Evolutionary conservation across 2,329 filamentous ascomycete genomes (phyloP).

Genomic region (Botrytis fragariae): DNA sequence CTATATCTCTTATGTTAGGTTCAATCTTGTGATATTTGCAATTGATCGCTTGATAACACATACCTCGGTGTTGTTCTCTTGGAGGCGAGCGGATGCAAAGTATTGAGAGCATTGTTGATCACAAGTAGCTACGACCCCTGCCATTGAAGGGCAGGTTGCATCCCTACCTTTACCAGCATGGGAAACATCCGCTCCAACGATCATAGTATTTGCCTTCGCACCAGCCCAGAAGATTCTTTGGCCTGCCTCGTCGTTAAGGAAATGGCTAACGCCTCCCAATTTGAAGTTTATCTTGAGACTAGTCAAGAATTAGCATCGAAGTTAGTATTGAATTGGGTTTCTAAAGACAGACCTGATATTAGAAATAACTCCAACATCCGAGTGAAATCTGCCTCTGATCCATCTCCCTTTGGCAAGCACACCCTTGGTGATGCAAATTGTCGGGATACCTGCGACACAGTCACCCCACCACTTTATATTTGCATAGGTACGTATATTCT

Average conservation of each 20-base stretch:
- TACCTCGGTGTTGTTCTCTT: constrained; percentile 75
- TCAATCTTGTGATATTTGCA: no score
- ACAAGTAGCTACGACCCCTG: constrained; percentile 72
- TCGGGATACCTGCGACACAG: constrained; percentile 21
- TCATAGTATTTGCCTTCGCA: constrained; percentile 69
- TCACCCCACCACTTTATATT: constrained; percentile 26
- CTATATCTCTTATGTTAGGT: constrained; percentile 1
- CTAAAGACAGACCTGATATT: neutral
- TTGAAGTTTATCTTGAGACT: constrained; percentile 78
- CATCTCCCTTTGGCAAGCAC: neutral
- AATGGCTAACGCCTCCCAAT: constrained; percentile 65
- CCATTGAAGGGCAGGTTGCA: constrained; percentile 64
- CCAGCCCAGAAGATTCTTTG: constrained; percentile 30
- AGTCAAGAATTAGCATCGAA: neutral
- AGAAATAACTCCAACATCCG: neutral
- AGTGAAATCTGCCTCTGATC: fast-evolving
- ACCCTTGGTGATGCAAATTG: constrained; percentile 13
- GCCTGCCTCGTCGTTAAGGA: constrained; percentile 48
- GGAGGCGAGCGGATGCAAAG: constrained; percentile 67
- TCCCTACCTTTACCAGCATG: constrained; percentile 68
- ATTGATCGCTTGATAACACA: constrained; percentile 27
- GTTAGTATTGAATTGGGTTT: neutral
- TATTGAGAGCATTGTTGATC: constrained; percentile 69
- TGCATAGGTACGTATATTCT: neutral
- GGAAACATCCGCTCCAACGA: constrained; percentile 83